Evolutionary conservation across 805 yeast genomes (phyloP), one percentile per base, ranked within the genome.

Genomic region (Dipodascopsis uninucleata): DNA sequence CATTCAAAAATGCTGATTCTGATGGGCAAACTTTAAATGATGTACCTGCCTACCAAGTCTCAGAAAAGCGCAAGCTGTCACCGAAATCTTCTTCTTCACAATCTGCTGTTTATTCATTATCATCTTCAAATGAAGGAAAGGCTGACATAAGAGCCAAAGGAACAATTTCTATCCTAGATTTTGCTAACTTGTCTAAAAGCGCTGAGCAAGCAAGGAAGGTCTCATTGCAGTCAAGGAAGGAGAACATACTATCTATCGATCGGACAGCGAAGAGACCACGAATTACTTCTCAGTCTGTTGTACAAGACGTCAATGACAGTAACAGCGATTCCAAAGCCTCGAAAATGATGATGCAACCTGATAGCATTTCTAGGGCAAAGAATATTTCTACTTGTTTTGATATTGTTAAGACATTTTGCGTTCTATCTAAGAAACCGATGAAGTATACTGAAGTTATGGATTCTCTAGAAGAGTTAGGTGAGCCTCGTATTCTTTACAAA

Each of bases 401-500:
- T 6, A 36, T 36, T 8, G 28, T 9, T n/a, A 24, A 12, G 29
- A 26, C 12, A 12, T 12, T 26, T 12, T 26, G 12, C 29, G 29
- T 14, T 26, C 29, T 26, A 26, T 26, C 29, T 26, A 14, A 14
- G 14, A 12, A 12, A 12, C 29, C n/a, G n/a, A 10, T 36, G 24
- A 8, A 9, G 12, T 28, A 41, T 17, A 37, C 28, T 3, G 72
- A 69, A 36, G 69, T 79, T 14, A 58, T 70, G 3, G 60, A 65
- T 20, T 75, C 81, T 10, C 66, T 84, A 24, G 78, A 74, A 25
- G 61, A 61, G 0, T 52, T 60, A 21, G 81, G 79, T 0, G 55
- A 72, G 10, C 71, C 83, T 2, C 70, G 74, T 51, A 63, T 77
- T 10, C 72, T 78, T 10, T 81, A 82, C 58, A 45, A 56, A 1